These are phyloP conservation scores for Carex littledalei DNA, from an alignment of 176 grass and related monocot genomes.

Conservation along the genomic window DNA sequence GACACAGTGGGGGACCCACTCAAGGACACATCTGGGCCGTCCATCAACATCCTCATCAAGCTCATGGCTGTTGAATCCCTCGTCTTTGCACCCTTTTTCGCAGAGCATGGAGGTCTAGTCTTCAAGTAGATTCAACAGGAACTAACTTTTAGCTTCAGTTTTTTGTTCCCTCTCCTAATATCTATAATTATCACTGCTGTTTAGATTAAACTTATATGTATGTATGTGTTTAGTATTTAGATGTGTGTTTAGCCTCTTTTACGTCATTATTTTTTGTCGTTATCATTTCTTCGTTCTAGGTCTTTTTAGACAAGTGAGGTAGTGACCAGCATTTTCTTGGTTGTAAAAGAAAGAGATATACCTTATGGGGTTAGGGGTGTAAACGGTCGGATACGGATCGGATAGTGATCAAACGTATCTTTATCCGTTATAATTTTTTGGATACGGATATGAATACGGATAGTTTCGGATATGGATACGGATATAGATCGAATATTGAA, in stretches of 20 bases:
- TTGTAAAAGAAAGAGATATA: no score
- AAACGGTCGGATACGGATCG: no score
- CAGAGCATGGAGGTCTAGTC: constrained; percentile 58
- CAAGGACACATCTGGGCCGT: constrained; percentile 90
- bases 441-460: no score
- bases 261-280: neutral
- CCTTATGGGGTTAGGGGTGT: no score
- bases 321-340: neutral
- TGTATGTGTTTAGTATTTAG: constrained; percentile 1
- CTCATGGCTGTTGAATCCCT: constrained; percentile 91
- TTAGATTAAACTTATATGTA: neutral
- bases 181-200: neutral
- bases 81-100: constrained; percentile 89
- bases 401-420: no score
- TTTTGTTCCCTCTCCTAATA: neutral
- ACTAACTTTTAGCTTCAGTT: neutral
- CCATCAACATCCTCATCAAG: constrained; percentile 85
- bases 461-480: no score
- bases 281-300: neutral
- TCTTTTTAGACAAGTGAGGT: neutral
- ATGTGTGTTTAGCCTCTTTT: neutral
- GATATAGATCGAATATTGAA: no score
- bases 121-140: constrained; percentile 40
- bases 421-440: no score
- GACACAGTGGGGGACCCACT: constrained; percentile 85